Evolutionary conservation across 805 yeast genomes (phyloP).

Genomic region (Candida suzukii): DNA sequence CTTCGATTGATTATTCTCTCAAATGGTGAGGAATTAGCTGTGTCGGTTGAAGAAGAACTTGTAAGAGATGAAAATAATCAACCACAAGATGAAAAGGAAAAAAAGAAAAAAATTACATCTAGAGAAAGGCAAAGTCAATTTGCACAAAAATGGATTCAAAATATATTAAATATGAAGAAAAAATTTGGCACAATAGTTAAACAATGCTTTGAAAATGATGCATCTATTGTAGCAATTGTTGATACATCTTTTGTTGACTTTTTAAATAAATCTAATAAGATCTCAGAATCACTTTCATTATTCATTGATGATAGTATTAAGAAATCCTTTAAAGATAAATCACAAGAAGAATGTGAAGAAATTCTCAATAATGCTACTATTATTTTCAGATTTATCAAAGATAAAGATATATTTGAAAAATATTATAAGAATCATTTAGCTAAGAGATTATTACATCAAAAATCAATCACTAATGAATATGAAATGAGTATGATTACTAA

Average conservation of each 20-base stretch:
- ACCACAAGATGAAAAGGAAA: too few relatives aligned
- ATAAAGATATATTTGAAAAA: conserved; percentile 81
- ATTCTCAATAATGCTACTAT: conserved; percentile 48
- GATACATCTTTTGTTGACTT: conserved; percentile 57
- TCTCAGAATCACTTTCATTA: conserved; percentile 49
- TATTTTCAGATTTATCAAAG: conserved; percentile 62
- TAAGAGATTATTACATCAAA: conserved; percentile 56
- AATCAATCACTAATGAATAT: conserved; percentile 42
- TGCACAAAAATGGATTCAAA: conserved; percentile 65
- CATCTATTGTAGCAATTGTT: conserved; percentile 43
- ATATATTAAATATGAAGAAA: conserved; percentile 43
- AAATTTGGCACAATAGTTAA: conserved; percentile 43
- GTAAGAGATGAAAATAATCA: too few relatives aligned
- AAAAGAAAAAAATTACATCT: conserved; percentile 11
- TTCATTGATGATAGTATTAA: conserved; percentile 53
- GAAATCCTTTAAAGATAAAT: conserved; percentile 38
- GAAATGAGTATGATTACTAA: conserved; percentile 65
- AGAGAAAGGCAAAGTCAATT: conserved; percentile 36
- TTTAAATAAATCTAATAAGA: conserved; percentile 41
- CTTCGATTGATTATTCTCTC: conserved; percentile 37
- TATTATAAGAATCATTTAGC: conserved; percentile 84
- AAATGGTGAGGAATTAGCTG: conserved; percentile 36
- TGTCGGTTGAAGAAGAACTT: conserved; percentile 16
- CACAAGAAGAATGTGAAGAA: conserved; percentile 37
- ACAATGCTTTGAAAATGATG: conserved; percentile 42